Evolutionary conservation across 129 eudicot species (phyloP), one percentile per base, ranked within the genome.

Genomic region (Scalesia atractyloides): DNA sequence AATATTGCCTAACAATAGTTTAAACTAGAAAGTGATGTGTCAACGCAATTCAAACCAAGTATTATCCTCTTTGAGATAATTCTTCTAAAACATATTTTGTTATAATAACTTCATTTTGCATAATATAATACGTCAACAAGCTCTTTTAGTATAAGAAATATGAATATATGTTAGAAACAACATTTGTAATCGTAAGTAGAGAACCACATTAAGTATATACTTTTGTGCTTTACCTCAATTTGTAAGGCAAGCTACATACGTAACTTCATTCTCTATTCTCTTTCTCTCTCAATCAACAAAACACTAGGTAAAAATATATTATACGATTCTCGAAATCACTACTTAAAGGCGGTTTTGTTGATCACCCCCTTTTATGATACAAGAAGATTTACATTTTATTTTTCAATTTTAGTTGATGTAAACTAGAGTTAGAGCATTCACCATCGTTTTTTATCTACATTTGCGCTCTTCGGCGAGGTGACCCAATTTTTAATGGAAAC

Each of bases 41-140:
- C 76, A 58, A 58, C 58, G 33, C 19, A 47, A 18, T 56, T 72
- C 44, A 33, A 72, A 72, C 66, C 44, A 43, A 68, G 16, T 14
- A 41, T 19, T 16, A 22, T 9, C 8, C 4, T 43, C 37, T 39
- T 7, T 19, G 12, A 54, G 39, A 54, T 37, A 54, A 56, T 11
- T 20, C 10, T 12, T 71, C 66, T 34, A 71, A 9, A 46, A 41
- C 53, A 57, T 18, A 22, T 34, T 6, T 20, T 57, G 12, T 54
- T 44, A 8, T 5, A 53, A 43, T 20, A 43, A 24, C 20, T 19
- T 26, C 39, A 71, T 14, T 11, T 44, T 20, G 17, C 46, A 60
- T 60, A 33, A 49, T 47, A 68, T 24, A 67, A 47, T 17, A 71
- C 24, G 10, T 24, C 41, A 39, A 72, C 11, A 10, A 57, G 43